These are phyloP conservation scores for Kluyveromyces sp. DNA, from an alignment of 1,139 yeast species.

Conservation along the genomic window DNA sequence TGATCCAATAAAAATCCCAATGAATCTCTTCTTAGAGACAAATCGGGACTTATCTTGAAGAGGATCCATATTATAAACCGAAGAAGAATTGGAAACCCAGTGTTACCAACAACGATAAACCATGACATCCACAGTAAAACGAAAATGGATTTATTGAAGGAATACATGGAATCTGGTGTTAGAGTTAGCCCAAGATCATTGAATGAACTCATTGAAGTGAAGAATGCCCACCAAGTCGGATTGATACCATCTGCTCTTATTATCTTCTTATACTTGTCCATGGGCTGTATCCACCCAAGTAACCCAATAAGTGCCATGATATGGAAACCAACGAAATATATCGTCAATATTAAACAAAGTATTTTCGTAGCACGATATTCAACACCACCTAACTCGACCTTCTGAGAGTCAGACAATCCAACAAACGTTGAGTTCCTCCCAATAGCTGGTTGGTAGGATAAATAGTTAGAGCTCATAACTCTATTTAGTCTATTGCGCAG, in stretches of 20 bases:
- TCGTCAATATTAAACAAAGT: conserved; percentile 55
- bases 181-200: conserved; percentile 79
- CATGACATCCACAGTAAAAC: conserved; percentile 55
- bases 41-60: conserved; percentile 58
- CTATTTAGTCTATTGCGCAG: conserved; percentile 5
- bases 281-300: conserved; percentile 55
- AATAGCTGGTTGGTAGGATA: conserved; percentile 83
- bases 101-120: conserved; percentile 81
- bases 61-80: conserved; percentile 76
- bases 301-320: conserved; percentile 49
- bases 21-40: conserved; percentile 64
- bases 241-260: conserved; percentile 50
- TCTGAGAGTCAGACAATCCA: conserved; percentile 71
- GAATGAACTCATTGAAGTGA: conserved; percentile 69
- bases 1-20: conserved; percentile 84
- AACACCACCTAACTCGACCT: conserved; percentile 93
- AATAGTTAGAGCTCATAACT: conserved; percentile 50
- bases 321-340: conserved; percentile 72
- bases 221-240: conserved; percentile 90
- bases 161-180: conserved; percentile 68
- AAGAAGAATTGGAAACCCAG: conserved; percentile 81
- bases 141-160: conserved; percentile 57
- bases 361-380: conserved; percentile 86
- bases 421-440: conserved; percentile 96
- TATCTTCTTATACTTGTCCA: conserved; percentile 35